phyloP scores from a whole-genome alignment of 768 basidiomycete genomes.

The Termitomyces sp. region DNA sequence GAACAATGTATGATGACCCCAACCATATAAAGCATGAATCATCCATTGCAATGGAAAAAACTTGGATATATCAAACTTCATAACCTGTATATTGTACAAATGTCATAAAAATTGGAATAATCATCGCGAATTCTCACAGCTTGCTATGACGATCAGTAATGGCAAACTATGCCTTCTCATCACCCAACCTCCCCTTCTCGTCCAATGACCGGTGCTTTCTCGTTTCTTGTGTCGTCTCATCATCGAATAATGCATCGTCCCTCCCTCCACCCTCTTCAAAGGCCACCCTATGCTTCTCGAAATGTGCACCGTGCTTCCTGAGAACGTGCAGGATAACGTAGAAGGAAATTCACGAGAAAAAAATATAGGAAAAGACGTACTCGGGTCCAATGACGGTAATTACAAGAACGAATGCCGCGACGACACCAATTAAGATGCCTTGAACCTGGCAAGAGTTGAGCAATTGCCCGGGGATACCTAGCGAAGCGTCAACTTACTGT shows the following conservation, averaged over 20 bases:
- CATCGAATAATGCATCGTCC: constrained; percentile 33
- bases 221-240: constrained; percentile 7
- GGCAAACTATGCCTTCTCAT: neutral
- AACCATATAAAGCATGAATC: too few relatives aligned
- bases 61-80: neutral
- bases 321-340: neutral
- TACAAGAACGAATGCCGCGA: constrained; percentile 72
- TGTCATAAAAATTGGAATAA: neutral
- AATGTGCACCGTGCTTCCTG: constrained; percentile 73
- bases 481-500: constrained; percentile 24
- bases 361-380: constrained; percentile 32
- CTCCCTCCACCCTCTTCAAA: constrained; percentile 69
- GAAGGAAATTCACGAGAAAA: neutral
- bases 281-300: constrained; percentile 77
- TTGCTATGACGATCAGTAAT: neutral
- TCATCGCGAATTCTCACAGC: neutral
- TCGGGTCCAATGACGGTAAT: constrained; percentile 75
- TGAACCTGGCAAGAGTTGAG: constrained; percentile 44
- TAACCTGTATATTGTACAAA: neutral
- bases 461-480: neutral
- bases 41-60: too few relatives aligned
- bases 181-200: constrained; percentile 6
- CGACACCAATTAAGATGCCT: constrained; percentile 82
- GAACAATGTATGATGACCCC: too few relatives aligned
- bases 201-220: neutral